phyloP scores from a whole-genome alignment of 2,329 filamentous ascomycete species.

The Penicillium sp. region DNA sequence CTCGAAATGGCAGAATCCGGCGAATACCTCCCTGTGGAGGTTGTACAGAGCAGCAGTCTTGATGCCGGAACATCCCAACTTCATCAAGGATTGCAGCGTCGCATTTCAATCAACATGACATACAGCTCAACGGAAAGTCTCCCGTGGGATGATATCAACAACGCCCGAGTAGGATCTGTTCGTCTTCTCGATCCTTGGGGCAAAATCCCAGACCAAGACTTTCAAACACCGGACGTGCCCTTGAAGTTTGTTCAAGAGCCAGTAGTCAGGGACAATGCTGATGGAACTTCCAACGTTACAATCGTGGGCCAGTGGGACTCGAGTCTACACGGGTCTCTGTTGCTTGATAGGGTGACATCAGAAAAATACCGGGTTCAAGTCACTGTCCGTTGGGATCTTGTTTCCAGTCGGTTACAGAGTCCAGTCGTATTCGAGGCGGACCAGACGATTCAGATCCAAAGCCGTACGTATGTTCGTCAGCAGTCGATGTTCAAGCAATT shows the following conservation, averaged over 20 bases:
- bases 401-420: constrained; percentile 77
- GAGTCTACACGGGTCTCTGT: constrained; percentile 82
- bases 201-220: constrained; percentile 76
- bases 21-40: constrained; percentile 88
- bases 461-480: constrained; percentile 79
- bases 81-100: constrained; percentile 88
- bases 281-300: constrained; percentile 84
- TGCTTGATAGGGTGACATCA: constrained; percentile 90
- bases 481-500: constrained; percentile 83
- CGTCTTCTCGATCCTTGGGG: constrained; percentile 81
- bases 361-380: constrained; percentile 91
- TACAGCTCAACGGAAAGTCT: constrained; percentile 86
- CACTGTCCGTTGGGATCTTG: constrained; percentile 80
- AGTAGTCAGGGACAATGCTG: constrained; percentile 77
- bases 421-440: constrained; percentile 85
- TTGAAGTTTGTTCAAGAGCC: constrained; percentile 77
- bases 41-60: constrained; percentile 77
- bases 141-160: constrained; percentile 80
- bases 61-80: constrained; percentile 92
- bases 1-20: constrained; percentile 89
- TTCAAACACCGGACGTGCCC: constrained; percentile 69
- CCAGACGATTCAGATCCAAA: constrained; percentile 77
- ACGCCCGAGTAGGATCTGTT: constrained; percentile 75
- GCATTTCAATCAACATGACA: constrained; percentile 82
- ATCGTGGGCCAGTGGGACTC: constrained; percentile 96